phyloP scores from a whole-genome alignment of 208 protist genomes.

The Leptomonas seymouri region DNA sequence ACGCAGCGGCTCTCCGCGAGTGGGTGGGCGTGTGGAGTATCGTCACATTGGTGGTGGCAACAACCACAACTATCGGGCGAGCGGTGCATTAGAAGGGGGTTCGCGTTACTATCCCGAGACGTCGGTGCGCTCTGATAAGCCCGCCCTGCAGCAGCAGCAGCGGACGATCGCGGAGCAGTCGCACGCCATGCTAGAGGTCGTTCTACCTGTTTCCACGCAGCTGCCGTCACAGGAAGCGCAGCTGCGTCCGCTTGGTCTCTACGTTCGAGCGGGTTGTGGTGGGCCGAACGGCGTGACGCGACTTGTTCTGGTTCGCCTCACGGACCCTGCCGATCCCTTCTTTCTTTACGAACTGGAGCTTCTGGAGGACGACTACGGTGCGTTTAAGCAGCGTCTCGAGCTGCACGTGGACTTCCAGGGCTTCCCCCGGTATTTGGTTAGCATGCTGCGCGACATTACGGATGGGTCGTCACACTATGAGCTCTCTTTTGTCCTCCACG shows the following conservation, averaged over 20 bases:
- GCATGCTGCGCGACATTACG: constrained; percentile 59
- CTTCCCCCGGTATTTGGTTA: constrained; percentile 81
- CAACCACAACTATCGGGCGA: neutral
- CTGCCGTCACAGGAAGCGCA: constrained; percentile 15
- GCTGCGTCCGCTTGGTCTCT: constrained; percentile 32
- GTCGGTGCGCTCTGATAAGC: neutral
- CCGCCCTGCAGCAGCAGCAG: neutral
- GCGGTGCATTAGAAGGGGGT: neutral
- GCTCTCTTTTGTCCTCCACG: constrained; percentile 44
- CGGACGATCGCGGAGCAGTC: constrained; percentile 4
- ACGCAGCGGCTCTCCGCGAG: neutral
- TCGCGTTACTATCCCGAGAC: neutral
- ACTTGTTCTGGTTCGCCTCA: constrained; percentile 64
- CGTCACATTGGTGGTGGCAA: neutral
- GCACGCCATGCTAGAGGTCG: constrained; percentile 14
- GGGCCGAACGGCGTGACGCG: constrained; percentile 53
- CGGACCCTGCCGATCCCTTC: constrained; percentile 80
- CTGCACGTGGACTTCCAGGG: constrained; percentile 82
- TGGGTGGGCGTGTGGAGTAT: neutral
- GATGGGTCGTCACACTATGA: constrained; percentile 49
- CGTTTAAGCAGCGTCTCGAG: constrained; percentile 78
- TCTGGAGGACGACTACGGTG: constrained; percentile 84
- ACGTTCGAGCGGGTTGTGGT: constrained; percentile 27
- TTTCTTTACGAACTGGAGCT: constrained; percentile 86
- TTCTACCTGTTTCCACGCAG: constrained; percentile 20